These are phyloP conservation scores for Spencermartinsiella europaea DNA, from an alignment of 805 yeast genomes.

Conservation along the genomic window DNA sequence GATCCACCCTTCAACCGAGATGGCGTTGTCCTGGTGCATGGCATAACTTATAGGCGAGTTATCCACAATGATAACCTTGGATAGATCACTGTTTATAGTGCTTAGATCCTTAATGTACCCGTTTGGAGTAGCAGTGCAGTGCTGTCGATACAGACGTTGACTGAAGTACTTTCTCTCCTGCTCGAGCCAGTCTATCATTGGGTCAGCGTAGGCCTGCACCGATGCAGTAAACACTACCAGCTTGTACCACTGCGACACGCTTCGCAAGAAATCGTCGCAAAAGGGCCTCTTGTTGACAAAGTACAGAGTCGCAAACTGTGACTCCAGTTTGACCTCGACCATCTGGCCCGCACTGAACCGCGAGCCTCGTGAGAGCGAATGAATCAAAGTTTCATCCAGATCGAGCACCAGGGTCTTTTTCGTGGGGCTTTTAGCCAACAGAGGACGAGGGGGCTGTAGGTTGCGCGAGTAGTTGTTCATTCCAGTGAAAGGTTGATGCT, in stretches of 20 bases:
- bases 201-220: constrained; percentile 93
- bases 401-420: constrained; percentile 78
- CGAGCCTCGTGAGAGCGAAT: constrained; percentile 68
- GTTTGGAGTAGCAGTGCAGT: constrained; percentile 62
- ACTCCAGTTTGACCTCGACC: constrained; percentile 72
- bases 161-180: constrained; percentile 49
- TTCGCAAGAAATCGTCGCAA: constrained; percentile 77
- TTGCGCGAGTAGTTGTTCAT: background rate
- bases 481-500: background rate
- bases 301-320: constrained; percentile 72
- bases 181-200: constrained; percentile 90
- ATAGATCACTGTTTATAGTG: constrained; percentile 50
- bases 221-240: constrained; percentile 92
- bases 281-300: constrained; percentile 89
- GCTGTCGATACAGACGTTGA: constrained; percentile 67
- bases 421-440: constrained; percentile 17
- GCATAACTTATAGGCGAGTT: constrained; percentile 91
- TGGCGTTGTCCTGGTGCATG: constrained; percentile 79
- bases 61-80: constrained; percentile 73
- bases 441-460: constrained; percentile 20
- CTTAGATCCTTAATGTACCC: constrained; percentile 79
- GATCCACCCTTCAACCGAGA: constrained; percentile 96
- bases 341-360: constrained; percentile 49
- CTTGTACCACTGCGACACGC: constrained; percentile 81
- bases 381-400: constrained; percentile 91